Evolutionary conservation across 176 grass and related monocot species (phyloP).

Genomic region (Oryza glaberrima): DNA sequence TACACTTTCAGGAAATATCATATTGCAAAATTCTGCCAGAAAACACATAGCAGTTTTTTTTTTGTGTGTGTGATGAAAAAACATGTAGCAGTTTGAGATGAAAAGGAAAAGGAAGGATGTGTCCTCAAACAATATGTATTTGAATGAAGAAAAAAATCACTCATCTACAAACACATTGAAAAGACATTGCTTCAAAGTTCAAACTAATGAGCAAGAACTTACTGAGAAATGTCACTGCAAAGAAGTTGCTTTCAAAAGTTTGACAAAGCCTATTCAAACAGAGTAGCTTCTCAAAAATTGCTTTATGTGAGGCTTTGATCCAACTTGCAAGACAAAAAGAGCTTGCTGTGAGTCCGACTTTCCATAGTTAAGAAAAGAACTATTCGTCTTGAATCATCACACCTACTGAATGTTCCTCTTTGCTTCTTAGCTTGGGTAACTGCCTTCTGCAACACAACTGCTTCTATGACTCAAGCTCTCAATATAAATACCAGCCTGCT

Average conservation of each 20-base stretch:
- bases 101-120: slow-evolving; percentile 22
- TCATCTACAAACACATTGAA: slow-evolving; percentile 14
- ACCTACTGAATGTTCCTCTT: slow-evolving; percentile 44
- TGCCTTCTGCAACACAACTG: slow-evolving; percentile 34
- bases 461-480: neutral
- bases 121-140: neutral
- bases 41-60: slow-evolving; percentile 4
- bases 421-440: slow-evolving; percentile 54
- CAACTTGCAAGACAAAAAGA: slow-evolving; percentile 43
- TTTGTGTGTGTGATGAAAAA: neutral
- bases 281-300: slow-evolving; percentile 26
- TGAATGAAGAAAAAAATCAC: slow-evolving; percentile 17
- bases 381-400: slow-evolving; percentile 31
- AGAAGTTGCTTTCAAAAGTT: slow-evolving; percentile 62
- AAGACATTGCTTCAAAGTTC: slow-evolving; percentile 14
- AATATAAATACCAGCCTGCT: slow-evolving; percentile 51
- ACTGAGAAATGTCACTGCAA: slow-evolving; percentile 46
- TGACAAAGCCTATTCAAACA: slow-evolving; percentile 42
- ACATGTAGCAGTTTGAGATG: slow-evolving; percentile 27
- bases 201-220: slow-evolving; percentile 45
- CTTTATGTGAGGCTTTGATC: slow-evolving; percentile 51
- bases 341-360: slow-evolving; percentile 33
- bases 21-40: slow-evolving; percentile 6
- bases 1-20: neutral
- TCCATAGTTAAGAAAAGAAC: slow-evolving; percentile 20